Conservation (phyloP, 768 basidiomycete genomes). For the Floccularia luteovirens region DNA sequence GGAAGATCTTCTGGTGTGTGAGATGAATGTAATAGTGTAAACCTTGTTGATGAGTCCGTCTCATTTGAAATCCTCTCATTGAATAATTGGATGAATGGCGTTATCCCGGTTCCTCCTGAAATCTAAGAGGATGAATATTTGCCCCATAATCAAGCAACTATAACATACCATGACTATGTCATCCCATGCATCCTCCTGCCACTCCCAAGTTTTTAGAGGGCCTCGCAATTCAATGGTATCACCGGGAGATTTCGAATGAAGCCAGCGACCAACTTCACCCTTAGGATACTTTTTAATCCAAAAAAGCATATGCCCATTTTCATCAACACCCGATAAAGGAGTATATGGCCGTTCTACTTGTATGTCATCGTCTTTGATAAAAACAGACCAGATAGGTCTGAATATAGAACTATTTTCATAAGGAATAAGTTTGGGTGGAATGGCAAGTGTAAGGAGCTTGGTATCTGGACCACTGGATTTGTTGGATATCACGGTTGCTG, state of each 20-base stretch:
- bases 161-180: conserved; percentile 66
- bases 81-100: conserved; percentile 78
- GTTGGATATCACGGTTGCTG: conserved; percentile 47
- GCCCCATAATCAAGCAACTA: background rate
- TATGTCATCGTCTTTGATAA: conserved; percentile 81
- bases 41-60: conserved; percentile 35
- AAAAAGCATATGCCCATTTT: conserved; percentile 58
- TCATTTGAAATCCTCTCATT: conserved; percentile 38
- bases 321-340: conserved; percentile 65
- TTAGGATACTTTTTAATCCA: conserved; percentile 78
- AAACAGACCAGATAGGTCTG: conserved; percentile 65
- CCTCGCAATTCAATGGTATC: conserved; percentile 72
- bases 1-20: conserved; percentile 56
- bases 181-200: conserved; percentile 55
- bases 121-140: conserved; percentile 48
- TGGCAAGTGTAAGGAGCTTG: conserved; percentile 54
- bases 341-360: conserved; percentile 86
- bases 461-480: conserved; percentile 47
- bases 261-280: conserved; percentile 81
- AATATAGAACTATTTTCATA: conserved; percentile 12
- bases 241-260: conserved; percentile 61
- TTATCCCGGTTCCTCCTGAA: conserved; percentile 83
- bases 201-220: conserved; percentile 63
- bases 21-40: conserved; percentile 71
- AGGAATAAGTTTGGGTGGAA: conserved; percentile 38